phyloP scores from a whole-genome alignment of 1,139 yeast genomes.

The Yamadazyma membranifaciens region DNA sequence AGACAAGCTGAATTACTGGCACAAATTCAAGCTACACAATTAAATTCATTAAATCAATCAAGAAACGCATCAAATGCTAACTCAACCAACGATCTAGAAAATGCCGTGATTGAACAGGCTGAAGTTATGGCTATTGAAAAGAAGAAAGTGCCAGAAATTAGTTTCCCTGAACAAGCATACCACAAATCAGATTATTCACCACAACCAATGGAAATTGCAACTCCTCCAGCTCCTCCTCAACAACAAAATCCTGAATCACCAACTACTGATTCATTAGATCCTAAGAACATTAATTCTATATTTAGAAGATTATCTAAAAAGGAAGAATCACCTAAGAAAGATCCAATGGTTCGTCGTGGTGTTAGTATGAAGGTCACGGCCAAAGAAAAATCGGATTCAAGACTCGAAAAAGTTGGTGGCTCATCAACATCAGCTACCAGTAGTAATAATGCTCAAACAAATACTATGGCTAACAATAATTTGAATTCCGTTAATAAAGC shows the following conservation, averaged over 20 bases:
- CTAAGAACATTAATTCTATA: conserved; percentile 35
- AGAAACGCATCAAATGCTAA: too few relatives aligned
- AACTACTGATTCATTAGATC: conserved; percentile 32
- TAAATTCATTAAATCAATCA: background rate
- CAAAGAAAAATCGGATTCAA: conserved; percentile 42
- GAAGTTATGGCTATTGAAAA: conserved; percentile 1
- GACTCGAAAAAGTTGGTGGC: conserved; percentile 12
- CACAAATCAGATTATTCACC: conserved; percentile 3
- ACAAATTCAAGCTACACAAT: background rate
- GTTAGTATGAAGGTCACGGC: conserved; percentile 62
- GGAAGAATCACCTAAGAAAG: conserved; percentile 26
- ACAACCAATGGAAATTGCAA: background rate
- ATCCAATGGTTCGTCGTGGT: conserved; percentile 59
- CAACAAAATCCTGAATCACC: conserved; percentile 31
- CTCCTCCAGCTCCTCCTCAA: conserved; percentile 19
- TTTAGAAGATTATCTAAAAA: conserved; percentile 41
- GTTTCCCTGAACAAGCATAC: conserved; percentile 72
- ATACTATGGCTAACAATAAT: conserved; percentile 4
- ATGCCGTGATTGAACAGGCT: conserved; percentile 8
- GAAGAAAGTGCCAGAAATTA: conserved; percentile 19
- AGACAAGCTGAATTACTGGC: conserved; percentile 8
- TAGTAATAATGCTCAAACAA: conserved; percentile 5
- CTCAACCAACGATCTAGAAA: background rate
- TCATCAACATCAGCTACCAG: conserved; percentile 3
- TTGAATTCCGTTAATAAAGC: background rate